Evolutionary conservation across 768 basidiomycete genomes (phyloP), one percentile per base, ranked within the genome.

Genomic region (Gloeophyllum trabeum): DNA sequence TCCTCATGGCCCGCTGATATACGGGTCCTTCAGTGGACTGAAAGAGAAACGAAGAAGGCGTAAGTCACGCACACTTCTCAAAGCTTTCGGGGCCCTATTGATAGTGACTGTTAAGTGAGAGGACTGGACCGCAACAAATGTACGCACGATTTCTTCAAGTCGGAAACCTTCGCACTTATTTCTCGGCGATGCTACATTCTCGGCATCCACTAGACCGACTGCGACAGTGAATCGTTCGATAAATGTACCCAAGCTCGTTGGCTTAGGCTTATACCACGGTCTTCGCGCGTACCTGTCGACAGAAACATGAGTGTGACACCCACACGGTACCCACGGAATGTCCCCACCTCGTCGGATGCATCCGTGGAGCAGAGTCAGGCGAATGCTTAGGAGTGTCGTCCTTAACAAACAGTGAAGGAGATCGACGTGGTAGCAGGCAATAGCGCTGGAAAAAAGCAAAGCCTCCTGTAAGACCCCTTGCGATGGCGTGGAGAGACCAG

Each of bases 241-340:
- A 12, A 58, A 5, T 54, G 55, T 2, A 47, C 58, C 0, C 60
- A 51, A 10, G n/a, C 46, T 45, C 12, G 10, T 41, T 19, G 20
- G 23, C 43, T 61, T 52, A 0, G 67, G 63, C 47, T 63, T 68
- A 47, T 75, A 75, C 70, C 71, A 73, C 18, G 71, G 71, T 40
- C 53, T 54, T 4, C 61, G 52, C 20, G 58, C 48, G 41, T 45
- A 68, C 47, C 65, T 38, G 18, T 28, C 43, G n/a, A 35, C 25
- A 20, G n/a, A n/a, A n/a, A n/a, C n/a, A n/a, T n/a, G n/a, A n/a
- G n/a, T n/a, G n/a, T n/a, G n/a, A n/a, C n/a, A n/a, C n/a, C n/a
- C n/a, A n/a, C n/a, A n/a, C n/a, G n/a, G n/a, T n/a, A n/a, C n/a
- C n/a, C n/a, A n/a, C n/a, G 37, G 35, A 26, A 25, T 24, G 13